Percentiles rank a stretch among this genome's conserved stretches.
Conservation (phyloP, 2,329 filamentous ascomycete species). For the Orbilia brochopaga region DNA sequence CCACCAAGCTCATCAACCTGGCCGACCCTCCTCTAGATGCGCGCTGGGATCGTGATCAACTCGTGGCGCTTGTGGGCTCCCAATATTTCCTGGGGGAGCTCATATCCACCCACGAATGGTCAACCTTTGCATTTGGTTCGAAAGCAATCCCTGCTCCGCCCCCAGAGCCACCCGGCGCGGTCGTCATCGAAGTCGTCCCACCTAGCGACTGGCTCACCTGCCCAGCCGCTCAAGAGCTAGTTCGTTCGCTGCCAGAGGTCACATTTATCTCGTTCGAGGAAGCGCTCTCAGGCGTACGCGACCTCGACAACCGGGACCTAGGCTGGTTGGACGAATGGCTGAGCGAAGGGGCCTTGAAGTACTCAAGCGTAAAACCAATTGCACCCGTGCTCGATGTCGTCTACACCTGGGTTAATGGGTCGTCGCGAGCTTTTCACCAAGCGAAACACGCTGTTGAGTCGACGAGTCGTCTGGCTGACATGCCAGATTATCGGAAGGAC, state of each 20-base stretch:
- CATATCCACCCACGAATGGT: constrained; percentile 30
- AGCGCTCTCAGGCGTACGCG: constrained; percentile 3
- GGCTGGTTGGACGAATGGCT: constrained; percentile 32
- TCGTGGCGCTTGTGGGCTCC: constrained; percentile 15
- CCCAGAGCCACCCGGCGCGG: constrained; percentile 20
- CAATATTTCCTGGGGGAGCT: constrained; percentile 18
- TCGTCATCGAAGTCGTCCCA: constrained; percentile 14
- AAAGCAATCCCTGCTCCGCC: constrained; percentile 28
- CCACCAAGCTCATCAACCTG: background rate
- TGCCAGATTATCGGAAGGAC: constrained; percentile 18
- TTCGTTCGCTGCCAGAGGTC: constrained; percentile 24
- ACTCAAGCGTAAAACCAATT: background rate
- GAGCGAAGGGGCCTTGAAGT: background rate
- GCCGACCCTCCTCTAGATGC: background rate
- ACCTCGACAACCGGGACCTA: constrained; percentile 7
- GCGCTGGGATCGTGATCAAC: constrained; percentile 20
- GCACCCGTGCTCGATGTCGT: constrained; percentile 22
- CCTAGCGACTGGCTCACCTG: constrained; percentile 35
- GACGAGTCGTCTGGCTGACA: constrained; percentile 14
- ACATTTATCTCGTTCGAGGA: constrained; percentile 32
- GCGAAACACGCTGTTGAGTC: constrained; percentile 28
- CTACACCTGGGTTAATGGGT: constrained; percentile 43
- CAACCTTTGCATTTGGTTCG: constrained; percentile 27
- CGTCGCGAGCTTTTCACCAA: constrained; percentile 18
- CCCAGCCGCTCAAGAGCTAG: constrained; percentile 11